Base-by-base conservation (phyloP, 2,329 filamentous ascomycete genomes). In the Tolypocladium tundrense region DNA sequence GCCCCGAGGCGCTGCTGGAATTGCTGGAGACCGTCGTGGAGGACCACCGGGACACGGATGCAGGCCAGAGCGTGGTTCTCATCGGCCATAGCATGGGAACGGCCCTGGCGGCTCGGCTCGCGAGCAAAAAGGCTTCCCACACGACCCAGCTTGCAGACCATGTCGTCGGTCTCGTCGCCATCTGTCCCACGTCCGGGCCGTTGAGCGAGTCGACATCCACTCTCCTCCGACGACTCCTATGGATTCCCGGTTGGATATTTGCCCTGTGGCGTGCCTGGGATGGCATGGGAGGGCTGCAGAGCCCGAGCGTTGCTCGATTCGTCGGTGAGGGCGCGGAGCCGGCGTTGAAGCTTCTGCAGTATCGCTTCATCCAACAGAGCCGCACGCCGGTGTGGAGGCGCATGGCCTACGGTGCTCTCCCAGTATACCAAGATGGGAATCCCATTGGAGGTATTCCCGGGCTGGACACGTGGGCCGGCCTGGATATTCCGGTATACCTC, bases 11-110 rank as follows among this genome's bases (percentile, higher is more conserved):
- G 1, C 77, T 97, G 31, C 84, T 83, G 4, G 87, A 91, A 63
- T 77, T 99, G 13, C 77, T 97, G 16, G 86, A 86, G 58, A 80
- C 78, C 1, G 83, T 91, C 39, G 91, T 97, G 59, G 82, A 90
- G 43, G 80, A 85, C 52, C 83, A 93, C 67, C 83, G 88, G 45
- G 85, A 89, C 62, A 80, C 79, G 50, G 77, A 83, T 41, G 75
- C 78, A 21, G 77, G 76, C 1, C 91, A 96, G 70, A 82, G 85
- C 4, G 81, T 96, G 16, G 81, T 97, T 24, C 72, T 97, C 37
- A 83, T 97, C 59, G 91, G 87, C 1, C 94, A 99, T 68, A 96
- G 91, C 69, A 88, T 97, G 83, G 94, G 94, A 8, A 91, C 88
- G 59, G 88, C 88, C 3, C 76, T 97, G 24, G 84, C 87, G 7